These are phyloP conservation scores for Puccinia coronata DNA, from an alignment of 1,284 basidiomycete species.

Conservation along the genomic window DNA sequence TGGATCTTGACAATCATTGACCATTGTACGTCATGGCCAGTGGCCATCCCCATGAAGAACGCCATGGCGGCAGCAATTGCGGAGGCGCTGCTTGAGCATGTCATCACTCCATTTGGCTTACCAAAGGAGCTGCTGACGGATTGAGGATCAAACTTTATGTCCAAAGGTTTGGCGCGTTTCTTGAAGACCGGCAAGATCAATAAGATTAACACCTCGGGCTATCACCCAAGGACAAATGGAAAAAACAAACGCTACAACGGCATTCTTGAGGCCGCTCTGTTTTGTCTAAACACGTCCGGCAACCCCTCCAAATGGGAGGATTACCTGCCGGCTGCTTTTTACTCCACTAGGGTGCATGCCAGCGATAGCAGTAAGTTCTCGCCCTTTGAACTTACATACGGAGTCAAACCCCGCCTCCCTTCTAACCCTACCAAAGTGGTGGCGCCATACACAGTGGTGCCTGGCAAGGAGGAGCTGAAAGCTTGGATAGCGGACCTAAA, in stretches of 20 bases:
- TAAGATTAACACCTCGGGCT: constrained; percentile 4
- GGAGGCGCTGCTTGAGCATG: no score
- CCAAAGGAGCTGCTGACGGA: no score
- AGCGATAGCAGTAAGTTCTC: not conserved
- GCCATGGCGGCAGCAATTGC: no score
- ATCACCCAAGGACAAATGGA: no score
- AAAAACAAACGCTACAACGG: not conserved
- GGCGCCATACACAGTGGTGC: not conserved
- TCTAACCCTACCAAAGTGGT: not conserved
- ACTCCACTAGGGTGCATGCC: not conserved
- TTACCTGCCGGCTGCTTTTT: not conserved
- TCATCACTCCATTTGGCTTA: no score
- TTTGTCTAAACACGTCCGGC: not conserved
- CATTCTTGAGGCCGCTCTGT: not conserved
- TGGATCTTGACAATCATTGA: not conserved
- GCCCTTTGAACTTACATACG: constrained; percentile 1
- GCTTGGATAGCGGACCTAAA: no score
- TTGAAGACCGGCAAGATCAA: not conserved
- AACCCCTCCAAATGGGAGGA: not conserved
- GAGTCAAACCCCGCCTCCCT: not conserved
- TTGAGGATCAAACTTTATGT: constrained; percentile 7
- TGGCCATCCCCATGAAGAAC: no score
- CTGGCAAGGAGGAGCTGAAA: no score
- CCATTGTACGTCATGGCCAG: no score
- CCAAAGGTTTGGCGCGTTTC: not conserved